phyloP scores from a whole-genome alignment of 495 filamentous ascomycete species.

The Lepidopterella palustris region DNA sequence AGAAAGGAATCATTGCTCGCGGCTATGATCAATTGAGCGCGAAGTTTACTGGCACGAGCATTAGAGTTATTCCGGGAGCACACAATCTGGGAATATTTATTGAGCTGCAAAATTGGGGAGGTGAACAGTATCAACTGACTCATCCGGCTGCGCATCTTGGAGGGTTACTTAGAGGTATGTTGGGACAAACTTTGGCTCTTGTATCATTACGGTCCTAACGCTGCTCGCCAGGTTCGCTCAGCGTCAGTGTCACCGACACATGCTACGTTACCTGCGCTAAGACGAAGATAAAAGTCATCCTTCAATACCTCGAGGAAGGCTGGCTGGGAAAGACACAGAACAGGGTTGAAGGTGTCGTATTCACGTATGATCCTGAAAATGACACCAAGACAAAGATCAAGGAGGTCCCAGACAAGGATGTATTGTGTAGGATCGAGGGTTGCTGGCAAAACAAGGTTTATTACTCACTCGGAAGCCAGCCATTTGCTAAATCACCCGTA shows the following conservation, averaged over 20 bases:
- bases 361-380: constrained; percentile 73
- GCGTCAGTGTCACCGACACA: constrained; percentile 78
- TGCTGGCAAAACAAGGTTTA: constrained; percentile 72
- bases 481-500: constrained; percentile 46
- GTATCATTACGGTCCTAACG: not conserved
- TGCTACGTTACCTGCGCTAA: constrained; percentile 81
- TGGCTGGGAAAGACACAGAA: constrained; percentile 92
- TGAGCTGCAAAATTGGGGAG: constrained; percentile 66
- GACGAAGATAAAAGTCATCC: constrained; percentile 81
- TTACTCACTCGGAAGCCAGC: constrained; percentile 45
- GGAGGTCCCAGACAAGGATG: constrained; percentile 76
- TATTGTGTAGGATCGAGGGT: constrained; percentile 77
- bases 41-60: constrained; percentile 93
- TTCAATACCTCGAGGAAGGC: constrained; percentile 88
- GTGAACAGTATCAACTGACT: constrained; percentile 90
- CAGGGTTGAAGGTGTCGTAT: constrained; percentile 84
- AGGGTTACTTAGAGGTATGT: constrained; percentile 68
- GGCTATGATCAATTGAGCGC: constrained; percentile 95
- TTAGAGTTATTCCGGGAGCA: constrained; percentile 82
- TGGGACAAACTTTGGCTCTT: not conserved
- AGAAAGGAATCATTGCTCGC: constrained; percentile 79
- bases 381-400: constrained; percentile 71
- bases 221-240: constrained; percentile 46
- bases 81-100: constrained; percentile 97
- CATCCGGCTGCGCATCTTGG: constrained; percentile 92